Evolutionary conservation across 352 stramenopile species (phyloP), one percentile per base, ranked within the genome.

Genomic region (Phytophthora ohioensis): DNA sequence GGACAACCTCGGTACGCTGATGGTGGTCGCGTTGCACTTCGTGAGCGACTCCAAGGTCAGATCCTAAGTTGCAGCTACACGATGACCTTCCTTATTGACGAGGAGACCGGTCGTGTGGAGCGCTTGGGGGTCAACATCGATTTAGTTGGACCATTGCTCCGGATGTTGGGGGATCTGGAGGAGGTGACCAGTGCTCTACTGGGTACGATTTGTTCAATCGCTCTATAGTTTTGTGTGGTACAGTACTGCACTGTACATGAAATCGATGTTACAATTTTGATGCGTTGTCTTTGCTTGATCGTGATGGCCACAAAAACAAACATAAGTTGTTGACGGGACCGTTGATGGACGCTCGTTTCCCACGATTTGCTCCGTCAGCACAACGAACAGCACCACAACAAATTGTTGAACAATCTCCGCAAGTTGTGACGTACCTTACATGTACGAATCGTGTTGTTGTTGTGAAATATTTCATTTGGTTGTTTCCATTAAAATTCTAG

Each of bases 51-150:
- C 30, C n/a, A 48, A 31, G 34, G 36, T 2, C 43, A 55, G 45
- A 49, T 34, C 12, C 32, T 64, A 4, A 15, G n/a, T 3, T 48
- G n/a, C 27, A 64, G 17, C 34, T 64, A 45, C 45, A 38, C 43
- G 5, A 21, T 49, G n/a, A 48, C 7, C 4, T 55, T 64, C 10
- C 7, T 64, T 32, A 49, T 64, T 36, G 45, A 64, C 43, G 45
- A 64, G 38, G 17, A 49, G 4, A 49, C n/a, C n/a, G 57, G 57
- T 31, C 17, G 57, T 31, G 57, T 64, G 4, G 46, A 21, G 45
- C 57, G 57, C 9, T 38, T 64, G 13, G 57, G 56, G 30, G 11
- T 30, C 13, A 56, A 27, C 34, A 46, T 42, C 45, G n/a, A 64
- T 17, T 38, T 64, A 4, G 9, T 56, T 32, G 10, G 1, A 3